These are phyloP conservation scores for Anthracocystis setariae DNA, from an alignment of 1,284 basidiomycete species.

Conservation along the genomic window DNA sequence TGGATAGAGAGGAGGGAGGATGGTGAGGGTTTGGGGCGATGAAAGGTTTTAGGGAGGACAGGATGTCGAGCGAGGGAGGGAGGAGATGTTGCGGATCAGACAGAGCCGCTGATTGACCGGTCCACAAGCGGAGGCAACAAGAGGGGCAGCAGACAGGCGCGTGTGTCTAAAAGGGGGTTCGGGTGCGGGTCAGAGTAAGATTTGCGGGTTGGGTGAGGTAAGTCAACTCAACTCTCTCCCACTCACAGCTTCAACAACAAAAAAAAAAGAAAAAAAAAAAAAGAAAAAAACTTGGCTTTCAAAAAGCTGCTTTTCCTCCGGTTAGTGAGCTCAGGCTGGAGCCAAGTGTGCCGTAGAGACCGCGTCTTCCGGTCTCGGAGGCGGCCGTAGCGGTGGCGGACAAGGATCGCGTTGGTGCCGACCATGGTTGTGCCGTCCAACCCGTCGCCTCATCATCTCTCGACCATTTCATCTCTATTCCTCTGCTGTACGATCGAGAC, in stretches of 20 bases:
- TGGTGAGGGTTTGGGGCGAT: neutral
- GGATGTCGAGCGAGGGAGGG: neutral
- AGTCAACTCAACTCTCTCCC: too few relatives aligned
- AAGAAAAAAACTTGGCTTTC: neutral
- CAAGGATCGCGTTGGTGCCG: too few relatives aligned
- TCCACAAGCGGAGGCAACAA: conserved; percentile 3
- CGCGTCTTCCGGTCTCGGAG: neutral
- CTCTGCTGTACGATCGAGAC: too few relatives aligned
- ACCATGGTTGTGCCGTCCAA: too few relatives aligned
- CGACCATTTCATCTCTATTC: too few relatives aligned
- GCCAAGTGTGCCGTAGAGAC: neutral
- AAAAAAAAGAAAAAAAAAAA: conserved; percentile 5
- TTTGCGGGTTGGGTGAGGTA: conserved; percentile 21
- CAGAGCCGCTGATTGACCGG: conserved; percentile 12
- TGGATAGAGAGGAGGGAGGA: neutral
- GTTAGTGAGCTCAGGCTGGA: neutral
- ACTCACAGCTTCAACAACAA: neutral
- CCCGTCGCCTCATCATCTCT: too few relatives aligned
- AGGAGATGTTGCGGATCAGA: conserved; percentile 1
- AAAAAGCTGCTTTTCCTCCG: neutral
- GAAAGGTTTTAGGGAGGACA: neutral
- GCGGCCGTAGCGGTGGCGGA: neutral
- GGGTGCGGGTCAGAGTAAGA: conserved; percentile 16
- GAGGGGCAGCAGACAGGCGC: neutral
- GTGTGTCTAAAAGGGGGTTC: conserved; percentile 9